A percentile compares a stretch with the other conserved stretches of the same genome.
phyloP scores from a whole-genome alignment of 164 flowering plant species.

The Magnolia sinica region DNA sequence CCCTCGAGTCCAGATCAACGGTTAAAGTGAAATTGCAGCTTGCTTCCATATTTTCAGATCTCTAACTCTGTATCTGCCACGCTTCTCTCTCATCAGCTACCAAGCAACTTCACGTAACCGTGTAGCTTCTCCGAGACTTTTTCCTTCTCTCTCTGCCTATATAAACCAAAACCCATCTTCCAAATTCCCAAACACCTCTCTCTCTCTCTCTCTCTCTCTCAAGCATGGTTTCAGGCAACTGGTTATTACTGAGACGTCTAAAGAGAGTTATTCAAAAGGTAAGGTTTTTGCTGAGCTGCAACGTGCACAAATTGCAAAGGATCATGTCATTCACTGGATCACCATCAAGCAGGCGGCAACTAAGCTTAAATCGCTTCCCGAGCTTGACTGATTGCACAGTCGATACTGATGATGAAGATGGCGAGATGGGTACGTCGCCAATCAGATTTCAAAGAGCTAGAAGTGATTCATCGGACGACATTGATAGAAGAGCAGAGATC shows the following conservation, averaged over 20 bases:
- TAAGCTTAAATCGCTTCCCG: conserved; percentile 35
- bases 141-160: not conserved
- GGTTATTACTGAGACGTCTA: conserved; percentile 26
- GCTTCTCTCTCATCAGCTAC: not conserved
- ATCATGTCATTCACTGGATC: conserved; percentile 18
- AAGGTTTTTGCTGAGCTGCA: conserved; percentile 22
- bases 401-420: conserved; percentile 1
- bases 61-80: not conserved
- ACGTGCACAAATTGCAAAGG: conserved; percentile 19
- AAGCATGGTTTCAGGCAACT: conserved; percentile 27
- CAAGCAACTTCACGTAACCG: not conserved
- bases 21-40: too few relatives aligned
- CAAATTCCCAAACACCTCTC: not conserved
- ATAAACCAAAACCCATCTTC: not conserved
- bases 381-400: conserved; percentile 19
- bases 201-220: not conserved
- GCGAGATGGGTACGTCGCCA: conserved; percentile 4
- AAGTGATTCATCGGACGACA: conserved; percentile 29
- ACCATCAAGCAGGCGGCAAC: conserved; percentile 7
- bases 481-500: conserved; percentile 49
- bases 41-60: too few relatives aligned
- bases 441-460: conserved; percentile 23
- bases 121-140: not conserved
- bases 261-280: conserved; percentile 41
- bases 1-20: too few relatives aligned